Conservation (phyloP, 2,329 filamentous ascomycete species). For the Arachnomyces sp. region DNA sequence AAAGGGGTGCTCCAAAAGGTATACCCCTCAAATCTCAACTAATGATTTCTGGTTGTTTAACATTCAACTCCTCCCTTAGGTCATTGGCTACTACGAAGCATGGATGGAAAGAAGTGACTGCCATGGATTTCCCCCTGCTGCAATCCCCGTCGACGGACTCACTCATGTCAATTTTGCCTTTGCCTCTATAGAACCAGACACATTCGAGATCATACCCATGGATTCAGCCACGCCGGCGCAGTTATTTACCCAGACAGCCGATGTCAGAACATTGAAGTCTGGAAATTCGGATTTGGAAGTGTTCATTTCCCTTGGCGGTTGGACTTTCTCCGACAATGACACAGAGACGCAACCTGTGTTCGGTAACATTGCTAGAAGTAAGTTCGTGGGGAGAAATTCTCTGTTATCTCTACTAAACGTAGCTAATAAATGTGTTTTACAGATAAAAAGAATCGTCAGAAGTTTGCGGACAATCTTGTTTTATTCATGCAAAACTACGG, state of each 20-base stretch:
- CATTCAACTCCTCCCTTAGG: slow-evolving; percentile 4
- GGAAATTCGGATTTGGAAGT: slow-evolving; percentile 16
- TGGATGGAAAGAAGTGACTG: slow-evolving; percentile 15
- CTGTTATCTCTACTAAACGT: too few relatives aligned
- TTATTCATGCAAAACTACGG: slow-evolving; percentile 16
- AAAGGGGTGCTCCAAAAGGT: slow-evolving; percentile 18
- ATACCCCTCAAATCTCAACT: neutral
- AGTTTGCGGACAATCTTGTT: slow-evolving; percentile 10
- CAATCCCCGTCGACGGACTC: slow-evolving; percentile 12
- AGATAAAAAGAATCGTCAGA: slow-evolving; percentile 1
- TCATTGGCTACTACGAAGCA: slow-evolving; percentile 30
- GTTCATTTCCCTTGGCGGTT: slow-evolving; percentile 25
- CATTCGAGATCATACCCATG: slow-evolving; percentile 22
- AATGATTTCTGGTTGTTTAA: neutral
- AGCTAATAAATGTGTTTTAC: too few relatives aligned
- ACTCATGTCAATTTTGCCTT: slow-evolving; percentile 34
- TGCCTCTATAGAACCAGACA: slow-evolving; percentile 32
- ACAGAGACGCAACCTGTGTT: slow-evolving; percentile 10
- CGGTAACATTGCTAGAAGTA: too few relatives aligned
- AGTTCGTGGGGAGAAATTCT: too few relatives aligned
- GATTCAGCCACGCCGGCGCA: slow-evolving; percentile 9
- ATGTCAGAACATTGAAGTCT: slow-evolving; percentile 24
- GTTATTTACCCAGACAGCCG: slow-evolving; percentile 21
- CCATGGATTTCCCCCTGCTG: slow-evolving; percentile 5
- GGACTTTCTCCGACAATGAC: slow-evolving; percentile 9